Evolutionary conservation across 345 rosid species (phyloP).

Genomic region (Physaria fendleri): DNA sequence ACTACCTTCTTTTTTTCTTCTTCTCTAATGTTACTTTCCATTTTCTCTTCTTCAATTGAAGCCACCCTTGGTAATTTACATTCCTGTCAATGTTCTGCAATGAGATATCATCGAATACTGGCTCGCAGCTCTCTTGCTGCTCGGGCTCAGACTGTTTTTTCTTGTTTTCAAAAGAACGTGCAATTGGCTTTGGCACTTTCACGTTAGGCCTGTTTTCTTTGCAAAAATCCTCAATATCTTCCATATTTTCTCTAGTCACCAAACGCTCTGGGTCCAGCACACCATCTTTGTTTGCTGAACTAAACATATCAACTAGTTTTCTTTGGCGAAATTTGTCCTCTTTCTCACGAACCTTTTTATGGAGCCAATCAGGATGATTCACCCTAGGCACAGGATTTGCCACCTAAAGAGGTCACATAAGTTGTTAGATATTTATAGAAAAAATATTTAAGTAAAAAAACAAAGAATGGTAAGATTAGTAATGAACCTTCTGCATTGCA

Average conservation of each 20-base stretch:
- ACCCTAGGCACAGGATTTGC: slow-evolving; percentile 93
- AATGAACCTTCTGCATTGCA: slow-evolving; percentile 90
- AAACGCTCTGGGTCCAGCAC: not conserved
- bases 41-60: slow-evolving; percentile 74
- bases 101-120: slow-evolving; percentile 24
- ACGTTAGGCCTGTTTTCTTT: slow-evolving; percentile 35
- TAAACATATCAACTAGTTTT: slow-evolving; percentile 66
- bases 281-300: slow-evolving; percentile 29
- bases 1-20: slow-evolving; percentile 73
- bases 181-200: slow-evolving; percentile 59
- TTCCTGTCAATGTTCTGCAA: slow-evolving; percentile 50
- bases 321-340: slow-evolving; percentile 77
- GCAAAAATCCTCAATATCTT: slow-evolving; percentile 74
- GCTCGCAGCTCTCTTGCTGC: slow-evolving; percentile 27
- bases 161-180: slow-evolving; percentile 44
- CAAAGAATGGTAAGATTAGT: not conserved
- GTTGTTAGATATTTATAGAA: slow-evolving; percentile 8
- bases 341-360: slow-evolving; percentile 87
- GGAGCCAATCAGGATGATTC: slow-evolving; percentile 89
- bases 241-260: slow-evolving; percentile 14
- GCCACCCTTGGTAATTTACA: slow-evolving; percentile 88
- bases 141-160: slow-evolving; percentile 28
- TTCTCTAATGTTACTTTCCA: slow-evolving; percentile 55
- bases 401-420: slow-evolving; percentile 44
- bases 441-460: not conserved